These are phyloP conservation scores for Tolypocladium tundrense DNA, from an alignment of 2,329 filamentous ascomycete species.

Conservation along the genomic window DNA sequence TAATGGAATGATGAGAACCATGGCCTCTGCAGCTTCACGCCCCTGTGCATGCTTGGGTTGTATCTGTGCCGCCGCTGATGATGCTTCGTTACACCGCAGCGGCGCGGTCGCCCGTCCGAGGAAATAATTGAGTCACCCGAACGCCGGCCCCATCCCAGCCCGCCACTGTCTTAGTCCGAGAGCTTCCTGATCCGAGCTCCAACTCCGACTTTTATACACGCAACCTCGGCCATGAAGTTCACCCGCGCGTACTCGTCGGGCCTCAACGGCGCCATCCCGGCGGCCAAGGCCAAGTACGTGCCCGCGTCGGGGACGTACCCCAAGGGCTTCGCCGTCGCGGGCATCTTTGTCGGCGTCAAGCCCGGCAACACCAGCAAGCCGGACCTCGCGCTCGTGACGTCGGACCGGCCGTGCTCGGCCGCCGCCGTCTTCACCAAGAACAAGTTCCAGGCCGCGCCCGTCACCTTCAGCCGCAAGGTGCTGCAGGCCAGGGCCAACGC, in stretches of 20 bases:
- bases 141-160: not conserved
- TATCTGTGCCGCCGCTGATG: not conserved
- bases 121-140: not conserved
- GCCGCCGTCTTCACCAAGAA: conserved; percentile 97
- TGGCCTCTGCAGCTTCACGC: not conserved
- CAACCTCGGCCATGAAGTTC: conserved; percentile 18
- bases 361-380: conserved; percentile 83
- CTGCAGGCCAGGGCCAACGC: conserved; percentile 55
- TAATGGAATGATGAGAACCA: not conserved
- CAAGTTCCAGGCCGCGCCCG: conserved; percentile 93
- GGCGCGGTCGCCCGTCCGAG: not conserved
- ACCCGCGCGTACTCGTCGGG: conserved; percentile 23
- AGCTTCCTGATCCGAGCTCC: not conserved
- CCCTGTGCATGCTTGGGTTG: not conserved
- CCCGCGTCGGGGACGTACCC: conserved; percentile 80
- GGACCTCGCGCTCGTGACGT: conserved; percentile 81
- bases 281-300: conserved; percentile 82
- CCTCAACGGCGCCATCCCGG: conserved; percentile 43
- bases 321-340: conserved; percentile 77
- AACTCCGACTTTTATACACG: not conserved
- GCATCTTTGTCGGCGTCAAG: conserved; percentile 88
- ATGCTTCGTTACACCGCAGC: not conserved
- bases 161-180: not conserved
- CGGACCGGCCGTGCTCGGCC: conserved; percentile 74
- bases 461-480: conserved; percentile 71